Evolutionary conservation across 352 stramenopile genomes (phyloP).

Genomic region (Phytophthora sansomeana): DNA sequence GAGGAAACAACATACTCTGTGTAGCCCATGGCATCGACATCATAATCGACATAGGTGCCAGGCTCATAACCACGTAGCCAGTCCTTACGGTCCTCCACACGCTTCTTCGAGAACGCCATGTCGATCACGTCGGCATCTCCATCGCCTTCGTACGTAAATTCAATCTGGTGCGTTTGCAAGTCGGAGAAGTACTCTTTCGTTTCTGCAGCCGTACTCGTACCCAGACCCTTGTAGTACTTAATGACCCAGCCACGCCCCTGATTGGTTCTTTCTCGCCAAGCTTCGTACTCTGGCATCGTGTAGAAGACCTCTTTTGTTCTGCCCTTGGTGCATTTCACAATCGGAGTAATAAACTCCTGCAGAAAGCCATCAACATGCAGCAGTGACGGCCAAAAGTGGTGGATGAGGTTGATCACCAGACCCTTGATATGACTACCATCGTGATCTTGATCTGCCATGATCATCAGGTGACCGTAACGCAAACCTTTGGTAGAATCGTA

Average conservation of each 20-base stretch:
- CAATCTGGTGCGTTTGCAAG: conserved; percentile 93
- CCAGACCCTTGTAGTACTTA: conserved; percentile 99
- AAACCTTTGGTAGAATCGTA: conserved; percentile 91
- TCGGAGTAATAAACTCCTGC: conserved; percentile 97
- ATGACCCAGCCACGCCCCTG: conserved; percentile 95
- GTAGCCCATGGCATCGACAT: conserved; percentile 93
- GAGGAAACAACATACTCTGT: conserved; percentile 73
- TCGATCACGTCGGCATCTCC: conserved; percentile 93
- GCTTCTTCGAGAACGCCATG: conserved; percentile 98
- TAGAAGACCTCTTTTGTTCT: conserved; percentile 94
- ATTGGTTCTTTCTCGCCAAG: conserved; percentile 90
- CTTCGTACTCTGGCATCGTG: conserved; percentile 97
- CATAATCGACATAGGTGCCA: conserved; percentile 93
- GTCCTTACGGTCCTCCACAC: conserved; percentile 95
- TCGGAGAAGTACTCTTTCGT: conserved; percentile 98
- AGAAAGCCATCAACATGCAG: conserved; percentile 92
- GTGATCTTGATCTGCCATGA: conserved; percentile 99
- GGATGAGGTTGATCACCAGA: conserved; percentile 98
- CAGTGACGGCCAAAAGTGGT: conserved; percentile 98
- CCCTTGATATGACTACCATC: conserved; percentile 99
- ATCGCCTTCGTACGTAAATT: conserved; percentile 94
- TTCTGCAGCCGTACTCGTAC: conserved; percentile 97
- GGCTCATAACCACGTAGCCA: conserved; percentile 93
- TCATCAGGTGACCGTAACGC: conserved; percentile 98
- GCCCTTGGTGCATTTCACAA: conserved; percentile 96